Conservation (phyloP, 2,329 filamentous ascomycete species). For the Fusarium napiforme region DNA sequence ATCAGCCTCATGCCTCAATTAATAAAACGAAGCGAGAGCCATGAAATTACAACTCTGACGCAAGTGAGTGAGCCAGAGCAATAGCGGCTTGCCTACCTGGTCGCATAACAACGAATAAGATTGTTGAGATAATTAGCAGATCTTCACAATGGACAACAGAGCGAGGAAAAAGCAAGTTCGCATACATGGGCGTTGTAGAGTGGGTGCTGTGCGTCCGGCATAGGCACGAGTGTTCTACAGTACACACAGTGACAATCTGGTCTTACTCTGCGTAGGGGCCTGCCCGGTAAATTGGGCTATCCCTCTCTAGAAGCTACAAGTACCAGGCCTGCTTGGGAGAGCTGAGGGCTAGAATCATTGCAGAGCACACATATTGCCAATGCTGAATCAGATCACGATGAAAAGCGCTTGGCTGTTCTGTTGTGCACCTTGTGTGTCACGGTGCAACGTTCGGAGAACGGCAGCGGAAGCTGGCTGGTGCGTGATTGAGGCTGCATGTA, state of each 20-base stretch:
- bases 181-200: conserved; percentile 17
- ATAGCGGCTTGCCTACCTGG: neutral
- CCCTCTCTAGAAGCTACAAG: neutral
- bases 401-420: conserved; percentile 18
- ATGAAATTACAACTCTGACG: conserved; percentile 22
- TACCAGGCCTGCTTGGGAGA: conserved; percentile 1
- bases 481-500: conserved; percentile 16
- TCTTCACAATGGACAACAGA: conserved; percentile 14
- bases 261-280: neutral
- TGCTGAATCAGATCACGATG: conserved; percentile 29
- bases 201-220: conserved; percentile 26
- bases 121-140: conserved; percentile 2
- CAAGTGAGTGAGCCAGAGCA: conserved; percentile 15
- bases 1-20: conserved; percentile 1
- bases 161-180: conserved; percentile 32
- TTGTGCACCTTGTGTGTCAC: conserved; percentile 13
- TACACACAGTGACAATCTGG: neutral
- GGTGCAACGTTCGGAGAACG: conserved; percentile 34
- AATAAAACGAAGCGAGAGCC: neutral
- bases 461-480: conserved; percentile 24
- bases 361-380: conserved; percentile 6
- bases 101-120: conserved; percentile 13
- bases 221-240: neutral
- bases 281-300: neutral
- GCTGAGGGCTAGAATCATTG: conserved; percentile 4